phyloP scores from a whole-genome alignment of 768 basidiomycete species.

The Tulasnella calospora region DNA sequence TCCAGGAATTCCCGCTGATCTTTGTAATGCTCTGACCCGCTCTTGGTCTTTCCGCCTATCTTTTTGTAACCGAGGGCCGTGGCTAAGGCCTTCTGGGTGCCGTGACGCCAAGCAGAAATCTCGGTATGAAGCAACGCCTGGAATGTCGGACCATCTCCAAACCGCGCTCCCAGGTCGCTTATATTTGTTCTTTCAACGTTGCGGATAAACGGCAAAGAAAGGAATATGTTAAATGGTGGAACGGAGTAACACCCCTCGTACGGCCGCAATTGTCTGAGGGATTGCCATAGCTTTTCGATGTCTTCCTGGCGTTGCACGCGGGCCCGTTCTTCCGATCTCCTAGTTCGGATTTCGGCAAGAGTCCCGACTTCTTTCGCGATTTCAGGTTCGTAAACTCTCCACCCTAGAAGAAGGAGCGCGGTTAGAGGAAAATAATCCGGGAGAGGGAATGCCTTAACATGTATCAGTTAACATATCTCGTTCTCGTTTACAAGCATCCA shows the following conservation, averaged over 20 bases:
- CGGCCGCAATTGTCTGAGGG: background rate
- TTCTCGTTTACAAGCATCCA: background rate
- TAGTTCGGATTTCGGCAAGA: background rate
- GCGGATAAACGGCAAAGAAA: background rate
- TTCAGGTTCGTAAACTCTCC: background rate
- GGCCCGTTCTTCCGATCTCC: background rate
- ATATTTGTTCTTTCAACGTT: background rate
- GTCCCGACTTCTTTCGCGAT: background rate
- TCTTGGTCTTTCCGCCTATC: background rate
- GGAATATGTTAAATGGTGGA: background rate
- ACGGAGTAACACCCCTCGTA: background rate
- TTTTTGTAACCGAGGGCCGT: background rate
- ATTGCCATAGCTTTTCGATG: background rate
- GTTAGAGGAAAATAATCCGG: background rate
- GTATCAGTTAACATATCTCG: background rate
- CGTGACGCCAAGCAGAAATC: background rate
- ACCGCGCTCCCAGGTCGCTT: background rate
- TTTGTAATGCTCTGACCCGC: background rate
- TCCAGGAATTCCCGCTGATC: background rate
- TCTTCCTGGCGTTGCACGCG: background rate
- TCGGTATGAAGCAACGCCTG: background rate
- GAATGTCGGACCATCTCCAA: background rate
- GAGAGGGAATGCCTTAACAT: background rate
- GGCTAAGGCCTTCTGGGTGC: background rate
- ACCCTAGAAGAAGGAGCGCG: background rate